phyloP scores from a whole-genome alignment of 2,329 filamentous ascomycete species.

The Trichoderma oligosporum region DNA sequence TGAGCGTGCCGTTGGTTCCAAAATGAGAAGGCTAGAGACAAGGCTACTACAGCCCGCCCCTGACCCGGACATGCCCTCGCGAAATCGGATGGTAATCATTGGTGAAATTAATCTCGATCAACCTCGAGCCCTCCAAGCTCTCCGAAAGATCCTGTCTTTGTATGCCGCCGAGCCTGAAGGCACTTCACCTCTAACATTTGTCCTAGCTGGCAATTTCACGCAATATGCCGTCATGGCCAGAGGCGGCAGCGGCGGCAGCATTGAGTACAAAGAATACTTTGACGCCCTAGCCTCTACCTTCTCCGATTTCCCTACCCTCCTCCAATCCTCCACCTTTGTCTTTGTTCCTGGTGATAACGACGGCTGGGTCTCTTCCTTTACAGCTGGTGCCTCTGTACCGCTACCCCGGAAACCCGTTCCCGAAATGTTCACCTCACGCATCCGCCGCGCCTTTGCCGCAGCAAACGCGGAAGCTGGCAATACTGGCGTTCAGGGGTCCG shows the following conservation, averaged over 20 bases:
- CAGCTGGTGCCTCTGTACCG: conserved; percentile 66
- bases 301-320: conserved; percentile 75
- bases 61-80: conserved; percentile 35
- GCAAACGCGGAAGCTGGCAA: conserved; percentile 68
- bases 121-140: conserved; percentile 73
- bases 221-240: conserved; percentile 61
- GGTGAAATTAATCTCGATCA: conserved; percentile 85
- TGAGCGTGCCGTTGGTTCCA: conserved; percentile 74
- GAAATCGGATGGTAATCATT: conserved; percentile 65
- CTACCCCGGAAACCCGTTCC: conserved; percentile 71
- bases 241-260: conserved; percentile 72
- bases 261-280: conserved; percentile 96
- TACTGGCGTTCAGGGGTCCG: conserved; percentile 44
- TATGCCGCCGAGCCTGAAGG: conserved; percentile 66
- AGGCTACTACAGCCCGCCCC: conserved; percentile 54
- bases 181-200: conserved; percentile 70
- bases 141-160: conserved; percentile 70
- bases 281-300: conserved; percentile 80
- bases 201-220: conserved; percentile 83
- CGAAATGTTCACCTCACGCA: conserved; percentile 82
- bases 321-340: conserved; percentile 77
- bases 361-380: conserved; percentile 89
- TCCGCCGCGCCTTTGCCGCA: conserved; percentile 73
- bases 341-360: conserved; percentile 97
- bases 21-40: conserved; percentile 78